Percentiles rank a stretch among this genome's conserved stretches.
These are phyloP conservation scores for Zalaria obscura DNA, from an alignment of 2,329 filamentous ascomycete genomes.

Conservation along the genomic window DNA sequence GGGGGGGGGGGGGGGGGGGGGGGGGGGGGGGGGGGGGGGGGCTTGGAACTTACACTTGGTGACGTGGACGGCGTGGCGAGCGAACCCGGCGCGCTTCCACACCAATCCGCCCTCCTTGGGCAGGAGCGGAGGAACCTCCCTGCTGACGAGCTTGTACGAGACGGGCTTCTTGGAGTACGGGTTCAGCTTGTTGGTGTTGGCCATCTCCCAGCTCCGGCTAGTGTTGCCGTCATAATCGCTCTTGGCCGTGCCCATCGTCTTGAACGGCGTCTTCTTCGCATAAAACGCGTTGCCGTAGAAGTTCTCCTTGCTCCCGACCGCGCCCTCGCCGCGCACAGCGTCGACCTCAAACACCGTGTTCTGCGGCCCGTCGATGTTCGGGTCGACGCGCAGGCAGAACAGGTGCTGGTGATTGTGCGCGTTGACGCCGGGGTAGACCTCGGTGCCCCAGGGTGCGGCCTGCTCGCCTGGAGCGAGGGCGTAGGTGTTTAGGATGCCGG, in stretches of 20 bases:
- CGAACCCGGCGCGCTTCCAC: constrained; percentile 82
- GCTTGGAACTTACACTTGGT: constrained; percentile 66
- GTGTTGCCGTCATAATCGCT: constrained; percentile 73
- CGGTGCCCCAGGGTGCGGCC: constrained; percentile 75
- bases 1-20: constrained; percentile 1
- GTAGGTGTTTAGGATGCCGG: constrained; percentile 87
- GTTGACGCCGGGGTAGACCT: constrained; percentile 83
- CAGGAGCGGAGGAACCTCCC: constrained; percentile 65
- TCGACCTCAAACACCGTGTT: constrained; percentile 69
- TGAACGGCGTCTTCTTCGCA: constrained; percentile 67
- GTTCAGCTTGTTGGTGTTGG: constrained; percentile 72
- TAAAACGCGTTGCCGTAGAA: constrained; percentile 84
- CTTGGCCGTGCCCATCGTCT: constrained; percentile 51
- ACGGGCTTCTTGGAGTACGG: constrained; percentile 74
- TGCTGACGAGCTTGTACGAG: constrained; percentile 77
- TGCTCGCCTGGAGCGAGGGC: constrained; percentile 68
- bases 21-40: constrained; percentile 1
- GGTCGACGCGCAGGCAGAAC: constrained; percentile 78
- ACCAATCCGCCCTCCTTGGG: constrained; percentile 72
- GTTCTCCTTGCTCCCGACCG: constrained; percentile 70
- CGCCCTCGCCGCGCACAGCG: constrained; percentile 53
- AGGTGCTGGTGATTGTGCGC: constrained; percentile 94
- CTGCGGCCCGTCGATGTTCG: constrained; percentile 70
- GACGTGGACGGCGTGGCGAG: constrained; percentile 74
- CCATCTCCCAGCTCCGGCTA: constrained; percentile 79